Evolutionary conservation across 2,329 filamentous ascomycete species (phyloP), one percentile per base, ranked within the genome.

Genomic region (Colletotrichum abscissum): DNA sequence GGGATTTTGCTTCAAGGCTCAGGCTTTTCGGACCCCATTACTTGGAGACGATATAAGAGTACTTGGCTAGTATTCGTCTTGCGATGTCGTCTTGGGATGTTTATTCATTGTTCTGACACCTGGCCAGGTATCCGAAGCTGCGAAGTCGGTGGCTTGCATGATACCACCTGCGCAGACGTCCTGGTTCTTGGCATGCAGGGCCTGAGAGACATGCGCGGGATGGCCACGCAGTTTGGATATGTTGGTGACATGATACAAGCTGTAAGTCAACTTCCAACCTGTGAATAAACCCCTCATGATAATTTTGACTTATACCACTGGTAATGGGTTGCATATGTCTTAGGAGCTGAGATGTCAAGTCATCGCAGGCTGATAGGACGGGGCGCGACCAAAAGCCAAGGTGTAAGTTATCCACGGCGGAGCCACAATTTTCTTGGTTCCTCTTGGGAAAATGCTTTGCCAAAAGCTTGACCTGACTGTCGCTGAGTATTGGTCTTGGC

Each of bases 381-480:
- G 42, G 12, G 28, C 26, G 54, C 11, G 19, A 24, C 30, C 12
- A 3, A 9, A 4, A 42, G 60, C 6, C 4, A 58, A 60, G 16
- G n/a, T 5, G 16, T 3, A 22, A 38, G 38, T 5, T 7, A 35
- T 19, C 60, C 70, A 70, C 22, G 38, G 60, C 28, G 67, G 67
- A 55, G 56, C 54, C 11, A 28, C 16, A 49, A 8, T 26, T n/a
- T 9, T 9, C 46, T 64, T 46, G 46, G 35, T 57, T 55, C 49
- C 4, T 73, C 70, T 70, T 65, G 70, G 67, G 65, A 11, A 70
- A 70, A 70, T 49, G 26, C 60, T 65, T 65, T 69, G 62, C 42
- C 68, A 62, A 72, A 74, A 72, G 72, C 72, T 74, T 72, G 68
- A 63, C 19, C 46, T 42, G 24, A 67, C 63, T 2, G 19, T 49